Evolutionary conservation across 345 rosid species (phyloP).

Genomic region (Eucalyptus viminalis): DNA sequence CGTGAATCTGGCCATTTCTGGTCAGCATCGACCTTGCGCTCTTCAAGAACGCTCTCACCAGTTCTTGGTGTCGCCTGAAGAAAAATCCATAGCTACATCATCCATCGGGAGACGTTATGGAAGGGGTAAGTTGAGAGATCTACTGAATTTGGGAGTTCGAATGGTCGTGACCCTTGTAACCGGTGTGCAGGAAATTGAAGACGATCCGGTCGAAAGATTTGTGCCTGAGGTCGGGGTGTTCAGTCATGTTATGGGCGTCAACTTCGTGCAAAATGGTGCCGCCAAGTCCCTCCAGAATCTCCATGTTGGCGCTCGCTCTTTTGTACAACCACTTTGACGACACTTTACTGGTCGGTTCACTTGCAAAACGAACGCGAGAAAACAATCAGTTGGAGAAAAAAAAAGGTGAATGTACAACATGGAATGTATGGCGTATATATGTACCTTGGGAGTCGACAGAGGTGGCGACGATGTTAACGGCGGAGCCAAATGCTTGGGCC

Average conservation of each 20-base stretch:
- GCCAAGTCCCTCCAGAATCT: neutral
- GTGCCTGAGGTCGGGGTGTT: neutral
- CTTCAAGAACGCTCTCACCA: conserved; percentile 31
- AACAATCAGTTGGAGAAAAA: neutral
- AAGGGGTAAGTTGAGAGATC: neutral
- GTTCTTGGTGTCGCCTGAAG: conserved; percentile 11
- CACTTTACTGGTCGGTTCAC: neutral
- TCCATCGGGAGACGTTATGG: neutral
- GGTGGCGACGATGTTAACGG: conserved; percentile 31
- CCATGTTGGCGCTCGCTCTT: neutral
- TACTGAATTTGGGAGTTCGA: neutral
- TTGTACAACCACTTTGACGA: neutral
- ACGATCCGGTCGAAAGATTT: conserved; percentile 6
- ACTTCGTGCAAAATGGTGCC: conserved; percentile 13
- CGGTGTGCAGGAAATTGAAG: conserved; percentile 19
- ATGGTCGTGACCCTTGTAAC: neutral
- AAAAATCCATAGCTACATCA: neutral
- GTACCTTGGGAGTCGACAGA: conserved; percentile 23
- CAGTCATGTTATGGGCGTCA: conserved; percentile 2
- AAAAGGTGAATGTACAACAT: neutral
- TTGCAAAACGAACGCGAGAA: neutral
- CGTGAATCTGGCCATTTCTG: conserved; percentile 36
- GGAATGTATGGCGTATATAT: neutral
- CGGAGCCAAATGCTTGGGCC: conserved; percentile 35
- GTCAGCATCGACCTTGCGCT: conserved; percentile 26